Base-by-base conservation (phyloP, 805 yeast species). In the Naumovozyma baii region DNA sequence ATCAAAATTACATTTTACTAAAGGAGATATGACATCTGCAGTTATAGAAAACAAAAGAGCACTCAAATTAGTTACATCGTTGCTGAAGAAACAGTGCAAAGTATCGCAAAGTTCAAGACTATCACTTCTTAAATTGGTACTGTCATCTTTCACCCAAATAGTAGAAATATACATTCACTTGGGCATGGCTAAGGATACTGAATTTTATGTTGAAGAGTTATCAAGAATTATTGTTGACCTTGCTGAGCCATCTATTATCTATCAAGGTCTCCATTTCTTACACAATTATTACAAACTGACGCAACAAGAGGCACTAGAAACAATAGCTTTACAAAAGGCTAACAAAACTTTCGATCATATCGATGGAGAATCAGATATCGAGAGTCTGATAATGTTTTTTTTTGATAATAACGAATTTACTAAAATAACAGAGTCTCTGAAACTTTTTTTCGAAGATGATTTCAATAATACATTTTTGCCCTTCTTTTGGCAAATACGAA, bases 161-260 rank as follows among this genome's bases (percentile, higher is more conserved):
- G 58, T 76, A 17, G 54, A 63, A 3, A 49, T 64, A 0, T 64
- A 68, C 39, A 57, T 66, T 13, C 70, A 67, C 29, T 51, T 75
- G 30, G 87, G 88, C 0, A 51, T 78, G 2, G 61, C 77, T 0
- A 74, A 74, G 45, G 86, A 81, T 40, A 68, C 78, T 35, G 68
- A 70, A 2, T 76, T 67, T 51, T 80, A 70, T 55, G 46, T 69
- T 3, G 62, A 63, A 4, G 88, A 82, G 47, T 62, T 74, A 29
- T 56, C 60, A 4, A 64, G 61, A 28, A 51, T 74, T 10, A 51
- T 69, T 14, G 49, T 56, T 3, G 48, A 59, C 1, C 28, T 60
- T 5, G 43, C 45, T 4, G 60, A 55, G 9, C 63, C 66, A 4
- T 38, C 51, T 4, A 41, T 49, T 5, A 50, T 54, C 3, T 58